phyloP scores from a whole-genome alignment of 768 basidiomycete species.

The Termitomyces sp. region DNA sequence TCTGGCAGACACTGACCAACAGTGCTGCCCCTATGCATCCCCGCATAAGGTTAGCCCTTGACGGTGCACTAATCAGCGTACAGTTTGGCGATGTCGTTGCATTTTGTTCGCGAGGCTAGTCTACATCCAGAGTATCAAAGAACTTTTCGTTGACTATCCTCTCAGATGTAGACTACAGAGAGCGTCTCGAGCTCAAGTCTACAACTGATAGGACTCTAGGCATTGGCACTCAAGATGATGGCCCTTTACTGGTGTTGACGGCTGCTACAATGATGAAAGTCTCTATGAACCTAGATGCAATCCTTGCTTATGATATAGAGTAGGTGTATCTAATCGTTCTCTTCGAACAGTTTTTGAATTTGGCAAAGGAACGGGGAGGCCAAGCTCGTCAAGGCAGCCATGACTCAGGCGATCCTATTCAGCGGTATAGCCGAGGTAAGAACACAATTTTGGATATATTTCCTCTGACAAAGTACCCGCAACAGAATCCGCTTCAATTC shows the following conservation, averaged over 20 bases:
- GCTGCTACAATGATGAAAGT: conserved; percentile 69
- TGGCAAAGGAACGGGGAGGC: conserved; percentile 51
- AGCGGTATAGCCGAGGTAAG: conserved; percentile 58
- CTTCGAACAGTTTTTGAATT: neutral
- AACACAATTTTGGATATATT: neutral
- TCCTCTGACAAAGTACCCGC: neutral
- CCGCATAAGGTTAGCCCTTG: conserved; percentile 53
- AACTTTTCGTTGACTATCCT: neutral
- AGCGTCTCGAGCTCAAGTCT: conserved; percentile 69
- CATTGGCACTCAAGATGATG: conserved; percentile 47
- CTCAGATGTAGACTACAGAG: conserved; percentile 63
- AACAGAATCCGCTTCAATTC: conserved; percentile 72
- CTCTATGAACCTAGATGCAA: conserved; percentile 53
- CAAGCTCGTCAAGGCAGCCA: conserved; percentile 67
- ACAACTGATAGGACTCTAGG: conserved; percentile 64
- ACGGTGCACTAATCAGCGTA: conserved; percentile 53
- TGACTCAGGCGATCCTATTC: conserved; percentile 82
- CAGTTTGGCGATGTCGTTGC: conserved; percentile 78
- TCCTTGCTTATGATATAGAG: conserved; percentile 59
- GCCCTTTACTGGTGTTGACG: conserved; percentile 53
- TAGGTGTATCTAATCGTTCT: conserved; percentile 27
- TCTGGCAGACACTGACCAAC: conserved; percentile 44
- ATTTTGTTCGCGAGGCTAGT: conserved; percentile 59
- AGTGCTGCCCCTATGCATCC: conserved; percentile 72
- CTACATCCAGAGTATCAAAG: neutral